A percentile compares a stretch with the other conserved stretches of the same genome.
These are phyloP conservation scores for Tremellales sp. DNA, from an alignment of 1,284 basidiomycete species.

Conservation along the genomic window DNA sequence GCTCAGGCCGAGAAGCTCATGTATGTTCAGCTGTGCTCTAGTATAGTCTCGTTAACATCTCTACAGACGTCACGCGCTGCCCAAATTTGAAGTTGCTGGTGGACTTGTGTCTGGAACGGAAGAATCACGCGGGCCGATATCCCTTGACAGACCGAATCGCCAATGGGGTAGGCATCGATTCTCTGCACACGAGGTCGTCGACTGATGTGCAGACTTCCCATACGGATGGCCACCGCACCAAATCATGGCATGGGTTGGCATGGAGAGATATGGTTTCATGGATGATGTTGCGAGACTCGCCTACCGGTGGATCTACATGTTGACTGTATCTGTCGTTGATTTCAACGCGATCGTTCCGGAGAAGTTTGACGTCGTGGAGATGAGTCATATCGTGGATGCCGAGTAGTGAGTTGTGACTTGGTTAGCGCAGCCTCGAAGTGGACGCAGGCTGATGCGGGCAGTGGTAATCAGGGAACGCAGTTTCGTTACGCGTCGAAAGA, in stretches of 20 bases:
- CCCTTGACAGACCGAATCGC: slow-evolving; percentile 92
- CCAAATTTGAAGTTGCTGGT: slow-evolving; percentile 93
- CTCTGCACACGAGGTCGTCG: slow-evolving; percentile 15
- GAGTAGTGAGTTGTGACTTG: slow-evolving; percentile 74
- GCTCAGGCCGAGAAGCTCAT: slow-evolving; percentile 90
- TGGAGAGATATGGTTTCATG: slow-evolving; percentile 91
- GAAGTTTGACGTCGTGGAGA: slow-evolving; percentile 95
- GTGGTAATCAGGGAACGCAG: slow-evolving; percentile 93
- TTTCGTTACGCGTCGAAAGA: slow-evolving; percentile 94
- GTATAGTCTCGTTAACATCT: slow-evolving; percentile 3
- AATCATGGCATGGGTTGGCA: slow-evolving; percentile 94
- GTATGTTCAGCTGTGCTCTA: too few relatives aligned
- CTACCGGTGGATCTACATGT: slow-evolving; percentile 95
- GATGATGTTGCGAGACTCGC: slow-evolving; percentile 90
- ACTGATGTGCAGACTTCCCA: neutral
- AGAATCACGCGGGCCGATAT: slow-evolving; percentile 90
- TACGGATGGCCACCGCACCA: slow-evolving; percentile 84
- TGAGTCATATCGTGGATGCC: slow-evolving; percentile 92
- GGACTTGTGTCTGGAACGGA: slow-evolving; percentile 97
- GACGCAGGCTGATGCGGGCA: slow-evolving; percentile 16
- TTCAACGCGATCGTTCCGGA: slow-evolving; percentile 97
- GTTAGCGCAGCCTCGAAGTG: too few relatives aligned
- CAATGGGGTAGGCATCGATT: slow-evolving; percentile 94
- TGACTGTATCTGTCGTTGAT: slow-evolving; percentile 61
- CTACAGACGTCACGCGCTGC: slow-evolving; percentile 69